Evolutionary conservation across 176 grass and related monocot species (phyloP).

Genomic region (Alopecurus myosuroides): DNA sequence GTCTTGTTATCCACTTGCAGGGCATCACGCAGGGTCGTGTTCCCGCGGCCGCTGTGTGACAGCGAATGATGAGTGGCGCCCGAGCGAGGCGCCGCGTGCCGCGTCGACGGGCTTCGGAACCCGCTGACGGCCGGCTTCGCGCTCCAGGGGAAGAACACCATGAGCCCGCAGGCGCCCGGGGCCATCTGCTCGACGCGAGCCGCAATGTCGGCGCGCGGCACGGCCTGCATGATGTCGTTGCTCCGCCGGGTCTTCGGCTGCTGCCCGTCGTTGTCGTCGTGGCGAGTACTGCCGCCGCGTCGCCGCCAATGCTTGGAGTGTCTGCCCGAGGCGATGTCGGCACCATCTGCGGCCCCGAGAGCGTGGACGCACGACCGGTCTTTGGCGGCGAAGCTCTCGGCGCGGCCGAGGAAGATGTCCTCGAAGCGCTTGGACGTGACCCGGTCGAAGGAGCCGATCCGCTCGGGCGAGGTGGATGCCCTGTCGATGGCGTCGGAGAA

Average conservation of each 20-base stretch:
- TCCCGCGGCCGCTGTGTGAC: constrained; percentile 4
- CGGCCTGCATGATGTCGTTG: constrained; percentile 8
- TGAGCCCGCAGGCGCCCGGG: constrained; percentile 68
- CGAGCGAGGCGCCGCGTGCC: neutral
- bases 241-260: neutral
- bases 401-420: constrained; percentile 43
- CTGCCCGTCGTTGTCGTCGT: constrained; percentile 11
- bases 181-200: constrained; percentile 45
- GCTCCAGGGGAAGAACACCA: constrained; percentile 90
- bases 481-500: constrained; percentile 71
- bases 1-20: constrained; percentile 17
- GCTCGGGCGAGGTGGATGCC: constrained; percentile 57
- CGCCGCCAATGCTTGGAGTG: constrained; percentile 12
- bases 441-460: constrained; percentile 59
- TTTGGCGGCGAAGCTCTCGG: constrained; percentile 70
- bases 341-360: neutral
- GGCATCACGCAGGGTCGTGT: constrained; percentile 18
- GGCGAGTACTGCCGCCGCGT: constrained; percentile 11
- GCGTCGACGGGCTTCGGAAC: constrained; percentile 33
- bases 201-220: constrained; percentile 33
- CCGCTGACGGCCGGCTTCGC: constrained; percentile 56
- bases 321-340: constrained; percentile 26
- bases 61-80: neutral
- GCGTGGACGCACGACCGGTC: constrained; percentile 36
- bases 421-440: constrained; percentile 55